Evolutionary conservation across 305 asterid genomes (phyloP), one percentile per base, ranked within the genome.

Genomic region (Fraxinus paxiana): DNA sequence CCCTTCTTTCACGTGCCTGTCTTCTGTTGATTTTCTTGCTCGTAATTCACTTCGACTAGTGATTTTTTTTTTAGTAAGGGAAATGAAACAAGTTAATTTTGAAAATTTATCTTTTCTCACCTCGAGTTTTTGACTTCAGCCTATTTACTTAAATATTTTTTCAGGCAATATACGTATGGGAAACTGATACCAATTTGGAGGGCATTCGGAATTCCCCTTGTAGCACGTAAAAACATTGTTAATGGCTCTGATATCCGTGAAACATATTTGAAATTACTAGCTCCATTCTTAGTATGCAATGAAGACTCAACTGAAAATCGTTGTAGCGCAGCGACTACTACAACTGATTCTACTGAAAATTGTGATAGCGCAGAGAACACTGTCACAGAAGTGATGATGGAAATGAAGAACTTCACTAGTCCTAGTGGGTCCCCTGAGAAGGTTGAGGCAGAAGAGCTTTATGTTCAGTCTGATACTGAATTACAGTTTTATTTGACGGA

Each of bases 141-240:
- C 72, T 83, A n/a, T 80, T n/a, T 85, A 73, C 81, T 83, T 51
- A 30, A 76, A 35, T 24, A 84, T 83, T 22, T 83, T 80, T 41
- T 28, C 98, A 94, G 98, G 87, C 89, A 88, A 83, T 75, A 43
- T 33, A 17, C 79, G 71, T 30, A 37, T 54, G 92, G 95, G 85
- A 88, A 84, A 86, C 82, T 77, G 77, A 81, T 83, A 63, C 81
- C 89, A 75, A 83, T 75, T 70, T 88, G 91, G 95, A 92, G 86
- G 88, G 78, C 93, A 80, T 92, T 92, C 77, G 98, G 99, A 76
- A 73, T 94, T 84, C 99, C 98, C 71, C 84, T 96, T 41, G 89
- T 92, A 48, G 86, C 91, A 46, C 87, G 87, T 75, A 43, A 86
- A 82, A 83, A 82, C 86, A 86, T 92, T 83, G 78, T 87, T 51